These are phyloP conservation scores for Calycina marina DNA, from an alignment of 2,329 filamentous ascomycete species.

Conservation along the genomic window DNA sequence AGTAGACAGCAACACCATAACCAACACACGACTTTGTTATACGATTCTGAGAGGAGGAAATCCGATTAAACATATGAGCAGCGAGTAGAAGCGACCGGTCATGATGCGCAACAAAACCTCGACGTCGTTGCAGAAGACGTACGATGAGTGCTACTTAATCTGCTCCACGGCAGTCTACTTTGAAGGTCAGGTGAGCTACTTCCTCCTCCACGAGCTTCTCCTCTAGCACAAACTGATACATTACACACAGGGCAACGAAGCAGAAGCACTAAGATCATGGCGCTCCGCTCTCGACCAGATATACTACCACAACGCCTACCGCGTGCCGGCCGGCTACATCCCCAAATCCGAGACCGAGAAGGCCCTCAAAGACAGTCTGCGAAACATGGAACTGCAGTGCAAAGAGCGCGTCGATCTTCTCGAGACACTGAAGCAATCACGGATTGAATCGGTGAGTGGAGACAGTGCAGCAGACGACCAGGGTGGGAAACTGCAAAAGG, in stretches of 20 bases:
- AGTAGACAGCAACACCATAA: too few species aligned
- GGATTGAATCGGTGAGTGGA: conserved; percentile 27
- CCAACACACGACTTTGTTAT: too few species aligned
- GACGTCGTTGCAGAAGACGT: conserved; percentile 84
- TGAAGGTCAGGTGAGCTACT: conserved; percentile 62
- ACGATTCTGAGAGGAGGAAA: too few species aligned
- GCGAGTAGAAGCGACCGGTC: conserved; percentile 11
- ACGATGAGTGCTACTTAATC: conserved; percentile 89
- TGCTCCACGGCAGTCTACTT: conserved; percentile 96
- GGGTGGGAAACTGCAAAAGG: conserved; percentile 8
- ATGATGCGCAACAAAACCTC: conserved; percentile 42
- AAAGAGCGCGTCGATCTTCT: conserved; percentile 85
- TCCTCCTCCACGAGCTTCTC: background rate
- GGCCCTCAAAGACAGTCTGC: conserved; percentile 66
- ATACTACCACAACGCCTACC: conserved; percentile 69
- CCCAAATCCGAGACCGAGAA: conserved; percentile 73
- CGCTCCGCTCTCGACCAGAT: conserved; percentile 77
- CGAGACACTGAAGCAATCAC: conserved; percentile 60
- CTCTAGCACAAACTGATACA: too few species aligned
- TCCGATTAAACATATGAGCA: too few species aligned
- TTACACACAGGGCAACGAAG: conserved; percentile 87
- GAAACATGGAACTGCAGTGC: conserved; percentile 76
- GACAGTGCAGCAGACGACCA: conserved; percentile 11
- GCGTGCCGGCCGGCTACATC: conserved; percentile 51
- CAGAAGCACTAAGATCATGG: conserved; percentile 85